Evolutionary conservation across 108 stramenopile genomes (phyloP), one percentile per base, ranked within the genome.

Genomic region (Cyclostephanos invisitatus): DNA sequence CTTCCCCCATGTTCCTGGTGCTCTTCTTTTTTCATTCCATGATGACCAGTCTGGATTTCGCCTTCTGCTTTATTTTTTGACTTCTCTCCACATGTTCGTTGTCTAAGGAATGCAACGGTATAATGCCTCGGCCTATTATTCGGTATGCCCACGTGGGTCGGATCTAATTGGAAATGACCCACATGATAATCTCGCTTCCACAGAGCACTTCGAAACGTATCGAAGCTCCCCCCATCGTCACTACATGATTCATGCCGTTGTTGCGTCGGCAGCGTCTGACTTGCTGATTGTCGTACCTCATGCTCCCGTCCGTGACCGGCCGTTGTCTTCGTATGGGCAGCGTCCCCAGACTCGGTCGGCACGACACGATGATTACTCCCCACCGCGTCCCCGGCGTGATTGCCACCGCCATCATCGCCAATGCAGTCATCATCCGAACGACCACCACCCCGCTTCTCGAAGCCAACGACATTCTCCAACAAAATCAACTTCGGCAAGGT

Each of bases 381-480:
- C 55, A 28, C 11, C 24, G 51, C 20, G 24, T 53, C 24, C 7
- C 17, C 29, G 0, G 10, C 29, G 28, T 2, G 17, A n/a, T 27
- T 20, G 1, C 12, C 2, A 11, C 7, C 56, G 17, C 15, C 17
- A 15, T 0, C 44, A 46, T 14, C 25, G 14, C 67, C 11, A 37
- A 68, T 35, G 56, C 20, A 14, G 27, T 35, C 56, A 57, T 57
- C 29, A 57, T 57, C 32, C 28, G 28, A 32, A 22, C 38, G 37
- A 9, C 18, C 37, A 9, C 18, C 37, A 0, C 37, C 8, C 20
- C 44, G 21, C 60, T 61, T 36, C 77, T 95, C 96, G 78, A 95
- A 97, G 12, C 94, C 93, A 28, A 95, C 81, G 3, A 97, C 96
- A 74, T 97, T 97, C 65, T 97, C 96, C 63, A 94, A 72, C 22